Percentiles rank a stretch among this genome's conserved stretches.
Conservation (phyloP, 1,284 basidiomycete genomes). For the Erythrobasidium hasegawianum region DNA sequence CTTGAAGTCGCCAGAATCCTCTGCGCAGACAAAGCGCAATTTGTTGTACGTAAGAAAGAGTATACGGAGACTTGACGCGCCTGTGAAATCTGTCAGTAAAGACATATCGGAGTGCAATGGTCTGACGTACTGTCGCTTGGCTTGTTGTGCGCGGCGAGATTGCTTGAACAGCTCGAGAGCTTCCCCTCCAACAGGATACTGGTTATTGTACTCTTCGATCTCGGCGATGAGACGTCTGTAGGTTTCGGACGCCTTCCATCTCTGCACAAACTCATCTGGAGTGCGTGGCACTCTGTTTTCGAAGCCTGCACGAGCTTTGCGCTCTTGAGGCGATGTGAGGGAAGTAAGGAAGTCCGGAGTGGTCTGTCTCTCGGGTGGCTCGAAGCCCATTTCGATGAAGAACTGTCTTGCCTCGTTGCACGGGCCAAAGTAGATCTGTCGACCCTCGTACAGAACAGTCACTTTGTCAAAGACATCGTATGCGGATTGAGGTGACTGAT, state of each 20-base stretch:
- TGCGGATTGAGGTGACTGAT: constrained; percentile 60
- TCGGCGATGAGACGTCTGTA: constrained; percentile 49
- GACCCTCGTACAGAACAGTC: constrained; percentile 70
- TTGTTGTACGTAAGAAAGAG: constrained; percentile 50
- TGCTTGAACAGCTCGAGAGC: constrained; percentile 50
- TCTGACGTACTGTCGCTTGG: constrained; percentile 49
- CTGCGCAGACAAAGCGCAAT: constrained; percentile 51
- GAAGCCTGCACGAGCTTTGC: constrained; percentile 45
- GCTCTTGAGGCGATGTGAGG: constrained; percentile 52
- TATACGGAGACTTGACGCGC: constrained; percentile 49
- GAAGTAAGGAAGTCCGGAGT: constrained; percentile 56
- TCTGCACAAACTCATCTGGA: constrained; percentile 41
- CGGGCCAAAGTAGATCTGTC: constrained; percentile 72
- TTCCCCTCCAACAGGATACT: constrained; percentile 50
- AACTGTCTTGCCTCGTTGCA: constrained; percentile 68
- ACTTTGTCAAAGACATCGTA: constrained; percentile 62
- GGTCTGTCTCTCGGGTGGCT: constrained; percentile 63
- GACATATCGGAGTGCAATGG: too few relatives aligned
- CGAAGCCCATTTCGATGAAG: constrained; percentile 73
- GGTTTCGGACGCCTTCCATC: constrained; percentile 49
- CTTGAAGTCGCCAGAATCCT: constrained; percentile 51
- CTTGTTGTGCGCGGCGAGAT: constrained; percentile 51
- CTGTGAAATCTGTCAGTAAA: too few relatives aligned
- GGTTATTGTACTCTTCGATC: constrained; percentile 49
- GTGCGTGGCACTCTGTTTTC: constrained; percentile 30